Evolutionary conservation across 2,329 filamentous ascomycete genomes (phyloP).

Genomic region (Tolypocladium ovalisporum): DNA sequence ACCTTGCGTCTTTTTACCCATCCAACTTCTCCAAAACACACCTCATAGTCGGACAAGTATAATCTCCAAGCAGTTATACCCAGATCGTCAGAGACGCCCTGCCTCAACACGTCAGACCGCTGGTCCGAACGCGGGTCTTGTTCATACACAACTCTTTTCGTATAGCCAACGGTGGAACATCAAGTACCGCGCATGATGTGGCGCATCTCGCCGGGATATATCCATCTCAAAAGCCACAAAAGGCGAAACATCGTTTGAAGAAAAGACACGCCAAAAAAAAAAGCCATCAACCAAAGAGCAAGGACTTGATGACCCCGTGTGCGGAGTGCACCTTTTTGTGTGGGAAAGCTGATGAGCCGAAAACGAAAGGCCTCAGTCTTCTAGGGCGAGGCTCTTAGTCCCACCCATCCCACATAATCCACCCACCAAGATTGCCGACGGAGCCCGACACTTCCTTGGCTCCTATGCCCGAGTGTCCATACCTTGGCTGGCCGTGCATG

Average conservation of each 20-base stretch:
- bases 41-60: too few relatives aligned
- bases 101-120: background rate
- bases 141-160: background rate
- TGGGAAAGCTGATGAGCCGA: background rate
- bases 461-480: constrained; percentile 18
- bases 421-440: constrained; percentile 19
- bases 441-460: constrained; percentile 13
- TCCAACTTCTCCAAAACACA: background rate
- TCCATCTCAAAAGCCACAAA: background rate
- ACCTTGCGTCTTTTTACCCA: background rate
- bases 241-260: background rate
- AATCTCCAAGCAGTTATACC: background rate
- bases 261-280: too few relatives aligned
- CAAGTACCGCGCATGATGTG: background rate
- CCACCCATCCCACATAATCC: constrained; percentile 30
- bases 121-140: background rate
- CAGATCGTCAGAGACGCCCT: background rate
- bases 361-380: background rate
- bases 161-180: background rate
- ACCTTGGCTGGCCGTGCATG: constrained; percentile 14
- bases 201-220: background rate
- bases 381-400: constrained; percentile 12
- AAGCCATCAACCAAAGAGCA: background rate
- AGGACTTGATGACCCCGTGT: background rate
- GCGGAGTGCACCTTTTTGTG: background rate